Base-by-base conservation (phyloP, 306 rosid species). In the Medicago lupulina region DNA sequence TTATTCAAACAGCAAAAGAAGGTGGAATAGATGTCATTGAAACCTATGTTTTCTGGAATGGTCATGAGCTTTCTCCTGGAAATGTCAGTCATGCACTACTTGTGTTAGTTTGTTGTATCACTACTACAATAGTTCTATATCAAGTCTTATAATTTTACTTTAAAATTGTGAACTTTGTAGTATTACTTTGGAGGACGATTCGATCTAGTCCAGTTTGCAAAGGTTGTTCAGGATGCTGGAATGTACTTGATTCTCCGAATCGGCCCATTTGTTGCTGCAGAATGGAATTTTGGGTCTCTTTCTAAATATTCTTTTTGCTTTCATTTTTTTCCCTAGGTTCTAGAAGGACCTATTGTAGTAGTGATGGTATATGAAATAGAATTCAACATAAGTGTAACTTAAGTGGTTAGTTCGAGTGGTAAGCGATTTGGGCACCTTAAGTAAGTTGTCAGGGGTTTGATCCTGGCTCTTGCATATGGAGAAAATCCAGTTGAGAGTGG, bases 1-100 rank as follows among this genome's bases (percentile, higher is more conserved):
- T 91, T 13, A 88, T 93, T 83, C 92, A 86, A 76, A 86, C 87
- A n/a, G 96, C 98, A 0, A 93, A 93, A 74, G 87, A 93, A 81
- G 98, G 96, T 73, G 98, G 98, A 0, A 85, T 71, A 0, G 92
- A 93, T 88, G 91, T 85, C 39, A 93, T 93, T 5, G 98, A 93
- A 80, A 91, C 98, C 39, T 93, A 93, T 75, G 98, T 93, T 41
- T 93, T 93, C 79, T 93, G 98, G 98, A 93, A 93, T 66, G 97
- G 98, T 23, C 98, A 93, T 71, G 98, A 93, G 36, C 96, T 87
- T 71, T 87, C 98, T 81, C 98, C 92, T 0, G 93, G 86, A 82
- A 83, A 93, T 85, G 98, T 93, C 74, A 89, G 91, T 28, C 4
- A 28, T 28, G 63, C 16, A 36, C 2, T 53, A 21, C 6, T 76